Evolutionary conservation across 1,284 basidiomycete species (phyloP).

Genomic region (Ganoderma leucocontextum): DNA sequence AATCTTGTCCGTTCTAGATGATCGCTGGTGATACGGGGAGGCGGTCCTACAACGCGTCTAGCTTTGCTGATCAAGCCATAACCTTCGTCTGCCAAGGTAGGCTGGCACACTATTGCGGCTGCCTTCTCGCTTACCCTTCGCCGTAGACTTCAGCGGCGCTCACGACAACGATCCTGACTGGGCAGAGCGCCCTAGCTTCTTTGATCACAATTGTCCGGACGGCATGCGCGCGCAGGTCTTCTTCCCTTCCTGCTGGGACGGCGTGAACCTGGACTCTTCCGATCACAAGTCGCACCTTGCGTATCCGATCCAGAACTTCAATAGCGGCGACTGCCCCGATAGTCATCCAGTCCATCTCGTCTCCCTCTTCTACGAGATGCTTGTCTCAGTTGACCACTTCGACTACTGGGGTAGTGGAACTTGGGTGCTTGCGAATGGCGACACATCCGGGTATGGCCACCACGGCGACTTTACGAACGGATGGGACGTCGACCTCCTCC

Average conservation of each 20-base stretch:
- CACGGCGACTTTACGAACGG: conserved; percentile 47
- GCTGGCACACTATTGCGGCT: conserved; percentile 8
- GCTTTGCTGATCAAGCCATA: conserved; percentile 49
- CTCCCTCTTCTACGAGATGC: conserved; percentile 44
- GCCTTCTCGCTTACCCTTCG: not conserved
- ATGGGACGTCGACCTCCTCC: conserved; percentile 41
- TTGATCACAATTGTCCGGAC: conserved; percentile 43
- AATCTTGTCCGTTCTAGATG: conserved; percentile 4
- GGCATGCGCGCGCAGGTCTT: conserved; percentile 53
- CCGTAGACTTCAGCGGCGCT: conserved; percentile 40
- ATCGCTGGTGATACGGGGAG: conserved; percentile 37
- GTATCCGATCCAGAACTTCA: conserved; percentile 50
- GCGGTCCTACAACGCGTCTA: conserved; percentile 45
- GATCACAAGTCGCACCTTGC: conserved; percentile 66
- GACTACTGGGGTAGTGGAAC: conserved; percentile 38
- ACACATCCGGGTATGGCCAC: conserved; percentile 41
- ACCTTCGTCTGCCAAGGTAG: conserved; percentile 51
- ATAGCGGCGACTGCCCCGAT: conserved; percentile 41
- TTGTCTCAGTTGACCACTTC: conserved; percentile 33
- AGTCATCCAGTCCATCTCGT: conserved; percentile 42
- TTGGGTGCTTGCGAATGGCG: conserved; percentile 44
- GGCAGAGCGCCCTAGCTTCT: conserved; percentile 38
- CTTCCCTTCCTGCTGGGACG: conserved; percentile 56
- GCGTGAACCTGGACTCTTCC: conserved; percentile 51
- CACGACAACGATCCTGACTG: conserved; percentile 34